phyloP scores from a whole-genome alignment of 306 rosid genomes.

The Parietaria judaica region DNA sequence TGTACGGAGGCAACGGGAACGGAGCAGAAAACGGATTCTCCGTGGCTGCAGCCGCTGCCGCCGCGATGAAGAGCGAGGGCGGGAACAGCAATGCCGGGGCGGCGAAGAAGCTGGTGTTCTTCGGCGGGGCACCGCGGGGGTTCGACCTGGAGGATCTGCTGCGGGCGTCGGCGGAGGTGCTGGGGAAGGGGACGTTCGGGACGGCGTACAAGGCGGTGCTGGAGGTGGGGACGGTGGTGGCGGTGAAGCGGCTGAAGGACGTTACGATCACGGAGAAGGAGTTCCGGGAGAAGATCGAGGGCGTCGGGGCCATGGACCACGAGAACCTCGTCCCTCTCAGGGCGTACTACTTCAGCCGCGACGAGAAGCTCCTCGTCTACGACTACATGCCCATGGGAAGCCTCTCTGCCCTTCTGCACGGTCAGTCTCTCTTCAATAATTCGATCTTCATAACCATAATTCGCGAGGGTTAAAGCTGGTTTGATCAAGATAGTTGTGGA shows the following conservation, averaged over 20 bases:
- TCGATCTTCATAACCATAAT: too few species aligned
- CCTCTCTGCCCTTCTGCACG: slow-evolving; percentile 47
- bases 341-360: slow-evolving; percentile 39
- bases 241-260: slow-evolving; percentile 48
- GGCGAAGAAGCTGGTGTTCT: slow-evolving; percentile 31
- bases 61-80: slow-evolving; percentile 20
- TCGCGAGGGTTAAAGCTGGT: too few species aligned
- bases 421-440: slow-evolving; percentile 5
- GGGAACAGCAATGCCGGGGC: not conserved
- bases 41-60: slow-evolving; percentile 23
- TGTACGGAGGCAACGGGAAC: not conserved
- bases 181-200: slow-evolving; percentile 50
- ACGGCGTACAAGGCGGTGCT: slow-evolving; percentile 46
- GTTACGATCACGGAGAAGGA: slow-evolving; percentile 34
- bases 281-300: slow-evolving; percentile 40
- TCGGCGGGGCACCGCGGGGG: slow-evolving; percentile 32
- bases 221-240: slow-evolving; percentile 42
- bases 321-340: slow-evolving; percentile 38
- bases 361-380: slow-evolving; percentile 49
- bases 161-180: slow-evolving; percentile 50
- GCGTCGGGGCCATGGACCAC: slow-evolving; percentile 41
- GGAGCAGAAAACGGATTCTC: slow-evolving; percentile 15
- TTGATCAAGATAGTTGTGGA: not conserved
- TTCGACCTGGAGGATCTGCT: slow-evolving; percentile 49
- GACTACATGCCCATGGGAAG: slow-evolving; percentile 61